These are phyloP conservation scores for Thraustochytrium sp. DNA, from an alignment of 352 stramenopile genomes.

Conservation along the genomic window DNA sequence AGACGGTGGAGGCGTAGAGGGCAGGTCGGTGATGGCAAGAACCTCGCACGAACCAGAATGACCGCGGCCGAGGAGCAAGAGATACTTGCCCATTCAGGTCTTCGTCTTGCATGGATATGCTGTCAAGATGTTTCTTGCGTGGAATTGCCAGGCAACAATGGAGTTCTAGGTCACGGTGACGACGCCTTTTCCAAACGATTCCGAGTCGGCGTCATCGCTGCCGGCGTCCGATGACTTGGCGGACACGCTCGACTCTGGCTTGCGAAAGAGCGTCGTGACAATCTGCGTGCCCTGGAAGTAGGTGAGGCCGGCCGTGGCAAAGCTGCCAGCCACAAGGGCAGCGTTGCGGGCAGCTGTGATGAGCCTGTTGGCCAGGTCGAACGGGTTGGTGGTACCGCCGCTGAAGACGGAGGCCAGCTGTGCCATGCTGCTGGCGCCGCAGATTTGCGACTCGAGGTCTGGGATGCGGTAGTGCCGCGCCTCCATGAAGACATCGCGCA, in stretches of 20 bases:
- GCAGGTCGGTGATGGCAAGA: too few relatives aligned
- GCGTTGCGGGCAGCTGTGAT: background rate
- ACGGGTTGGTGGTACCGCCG: background rate
- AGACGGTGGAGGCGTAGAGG: too few relatives aligned
- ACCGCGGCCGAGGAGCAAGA: too few relatives aligned
- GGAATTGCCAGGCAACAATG: too few relatives aligned
- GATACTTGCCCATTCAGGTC: too few relatives aligned
- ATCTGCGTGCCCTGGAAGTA: background rate
- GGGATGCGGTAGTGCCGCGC: background rate
- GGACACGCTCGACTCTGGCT: background rate
- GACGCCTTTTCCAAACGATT: too few relatives aligned
- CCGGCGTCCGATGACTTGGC: too few relatives aligned
- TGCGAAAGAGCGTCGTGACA: background rate
- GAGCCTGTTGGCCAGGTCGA: background rate
- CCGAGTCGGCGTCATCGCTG: too few relatives aligned
- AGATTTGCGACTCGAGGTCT: background rate
- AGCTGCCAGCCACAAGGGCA: background rate
- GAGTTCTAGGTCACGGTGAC: too few relatives aligned
- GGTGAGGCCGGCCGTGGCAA: background rate
- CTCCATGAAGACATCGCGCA: constrained; percentile 22
- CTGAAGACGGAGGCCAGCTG: background rate
- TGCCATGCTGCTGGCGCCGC: background rate
- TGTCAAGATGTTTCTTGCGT: too few relatives aligned
- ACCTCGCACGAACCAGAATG: too few relatives aligned
- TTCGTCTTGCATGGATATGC: too few relatives aligned